These are phyloP conservation scores for Suhomyces kilbournensis DNA, from an alignment of 805 yeast genomes.

Conservation along the genomic window DNA sequence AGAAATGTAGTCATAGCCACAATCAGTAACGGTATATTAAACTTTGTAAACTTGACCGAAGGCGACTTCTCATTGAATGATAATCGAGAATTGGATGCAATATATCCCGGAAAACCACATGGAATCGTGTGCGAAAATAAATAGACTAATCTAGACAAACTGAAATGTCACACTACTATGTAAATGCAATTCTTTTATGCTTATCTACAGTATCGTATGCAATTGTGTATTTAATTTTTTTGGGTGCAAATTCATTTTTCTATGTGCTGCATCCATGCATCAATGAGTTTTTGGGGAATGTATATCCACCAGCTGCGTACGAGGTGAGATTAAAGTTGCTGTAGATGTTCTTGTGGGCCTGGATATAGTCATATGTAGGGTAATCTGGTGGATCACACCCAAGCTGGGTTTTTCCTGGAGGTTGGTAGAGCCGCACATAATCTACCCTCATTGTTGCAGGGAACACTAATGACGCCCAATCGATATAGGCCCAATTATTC, in stretches of 20 bases:
- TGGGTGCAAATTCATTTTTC: background rate
- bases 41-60: slow-evolving; percentile 54
- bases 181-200: too few relatives aligned
- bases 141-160: too few relatives aligned
- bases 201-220: too few relatives aligned
- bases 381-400: slow-evolving; percentile 85
- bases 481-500: slow-evolving; percentile 39
- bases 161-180: too few relatives aligned
- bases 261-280: background rate
- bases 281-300: slow-evolving; percentile 7
- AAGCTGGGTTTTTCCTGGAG: slow-evolving; percentile 52
- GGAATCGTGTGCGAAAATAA: slow-evolving; percentile 13
- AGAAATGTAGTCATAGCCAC: slow-evolving; percentile 60
- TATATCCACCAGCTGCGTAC: slow-evolving; percentile 75
- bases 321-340: slow-evolving; percentile 62
- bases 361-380: slow-evolving; percentile 85
- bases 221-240: background rate
- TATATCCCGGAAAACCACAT: slow-evolving; percentile 15
- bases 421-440: slow-evolving; percentile 91
- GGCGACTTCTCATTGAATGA: slow-evolving; percentile 43
- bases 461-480: slow-evolving; percentile 53
- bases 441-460: slow-evolving; percentile 78
- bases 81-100: slow-evolving; percentile 12
- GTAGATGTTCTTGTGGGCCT: slow-evolving; percentile 67
- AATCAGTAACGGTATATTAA: slow-evolving; percentile 72